These are phyloP conservation scores for Blumeriella jaapii DNA, from an alignment of 2,329 filamentous ascomycete genomes.

Conservation along the genomic window DNA sequence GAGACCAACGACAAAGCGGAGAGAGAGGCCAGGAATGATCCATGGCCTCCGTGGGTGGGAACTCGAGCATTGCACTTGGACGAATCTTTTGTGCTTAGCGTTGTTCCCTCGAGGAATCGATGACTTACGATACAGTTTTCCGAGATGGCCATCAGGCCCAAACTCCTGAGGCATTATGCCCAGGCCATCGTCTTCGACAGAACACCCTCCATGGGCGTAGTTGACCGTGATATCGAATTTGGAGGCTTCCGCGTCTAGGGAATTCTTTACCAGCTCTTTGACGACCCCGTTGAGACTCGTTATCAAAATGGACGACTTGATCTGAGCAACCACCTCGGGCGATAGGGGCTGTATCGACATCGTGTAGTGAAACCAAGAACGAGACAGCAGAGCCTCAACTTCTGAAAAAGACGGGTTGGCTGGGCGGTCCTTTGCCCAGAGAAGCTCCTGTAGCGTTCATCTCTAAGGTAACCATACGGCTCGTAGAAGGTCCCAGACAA, in stretches of 20 bases:
- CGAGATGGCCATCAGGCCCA: constrained; percentile 54
- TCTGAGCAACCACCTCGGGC: constrained; percentile 58
- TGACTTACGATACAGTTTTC: constrained; percentile 57
- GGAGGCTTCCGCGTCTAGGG: constrained; percentile 66
- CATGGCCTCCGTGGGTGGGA: constrained; percentile 52
- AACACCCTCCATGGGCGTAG: constrained; percentile 63
- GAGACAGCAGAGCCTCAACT: not conserved
- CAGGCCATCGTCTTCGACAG: constrained; percentile 71
- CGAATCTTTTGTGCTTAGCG: constrained; percentile 46
- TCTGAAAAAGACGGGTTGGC: not conserved
- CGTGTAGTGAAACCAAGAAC: not conserved
- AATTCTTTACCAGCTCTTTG: constrained; percentile 66
- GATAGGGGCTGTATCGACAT: constrained; percentile 60
- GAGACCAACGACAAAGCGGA: constrained; percentile 65
- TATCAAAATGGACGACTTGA: constrained; percentile 76
- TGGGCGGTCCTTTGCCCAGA: not conserved
- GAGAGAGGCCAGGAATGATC: constrained; percentile 67
- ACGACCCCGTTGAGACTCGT: constrained; percentile 62
- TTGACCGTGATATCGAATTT: constrained; percentile 63
- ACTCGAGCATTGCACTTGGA: constrained; percentile 50
- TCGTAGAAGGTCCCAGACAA: too few species aligned
- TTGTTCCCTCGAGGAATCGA: constrained; percentile 6
- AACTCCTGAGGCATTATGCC: constrained; percentile 73
- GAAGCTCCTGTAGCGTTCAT: too few species aligned
- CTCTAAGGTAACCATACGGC: too few species aligned